Evolutionary conservation across 2,329 filamentous ascomycete species (phyloP).

Genomic region (Nigrospora oryzae): DNA sequence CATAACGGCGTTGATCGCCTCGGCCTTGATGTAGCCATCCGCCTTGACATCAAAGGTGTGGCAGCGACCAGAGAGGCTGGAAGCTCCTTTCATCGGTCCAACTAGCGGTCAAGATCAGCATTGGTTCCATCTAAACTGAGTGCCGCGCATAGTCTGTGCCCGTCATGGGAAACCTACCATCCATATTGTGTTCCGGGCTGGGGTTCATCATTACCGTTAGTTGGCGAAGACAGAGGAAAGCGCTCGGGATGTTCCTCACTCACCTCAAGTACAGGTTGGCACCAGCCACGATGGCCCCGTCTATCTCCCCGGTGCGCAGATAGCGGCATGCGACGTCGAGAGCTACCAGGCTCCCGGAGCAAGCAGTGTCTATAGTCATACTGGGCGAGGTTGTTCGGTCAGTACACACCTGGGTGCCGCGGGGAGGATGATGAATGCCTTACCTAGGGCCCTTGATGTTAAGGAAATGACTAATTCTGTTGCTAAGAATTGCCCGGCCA

Average conservation of each 20-base stretch:
- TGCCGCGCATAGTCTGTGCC: too few species aligned
- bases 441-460: slow-evolving; percentile 18
- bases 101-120: too few species aligned
- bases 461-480: slow-evolving; percentile 23
- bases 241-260: too few species aligned
- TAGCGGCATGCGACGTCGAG: slow-evolving; percentile 19
- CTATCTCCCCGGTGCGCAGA: slow-evolving; percentile 13
- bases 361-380: slow-evolving; percentile 19
- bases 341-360: slow-evolving; percentile 14
- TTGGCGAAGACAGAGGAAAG: too few species aligned
- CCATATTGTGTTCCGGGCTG: not conserved
- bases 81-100: too few species aligned
- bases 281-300: slow-evolving; percentile 8
- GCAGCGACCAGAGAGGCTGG: not conserved
- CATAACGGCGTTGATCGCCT: not conserved
- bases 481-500: slow-evolving; percentile 16
- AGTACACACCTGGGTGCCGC: too few species aligned
- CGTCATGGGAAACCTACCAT: not conserved
- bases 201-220: too few species aligned
- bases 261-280: not conserved
- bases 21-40: not conserved
- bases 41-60: not conserved
- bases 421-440: too few species aligned
- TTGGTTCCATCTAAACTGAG: too few species aligned
- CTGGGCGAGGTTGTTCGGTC: slow-evolving; percentile 1